Base-by-base conservation (phyloP, 441 rosid species). In the Populus tomentosa region DNA sequence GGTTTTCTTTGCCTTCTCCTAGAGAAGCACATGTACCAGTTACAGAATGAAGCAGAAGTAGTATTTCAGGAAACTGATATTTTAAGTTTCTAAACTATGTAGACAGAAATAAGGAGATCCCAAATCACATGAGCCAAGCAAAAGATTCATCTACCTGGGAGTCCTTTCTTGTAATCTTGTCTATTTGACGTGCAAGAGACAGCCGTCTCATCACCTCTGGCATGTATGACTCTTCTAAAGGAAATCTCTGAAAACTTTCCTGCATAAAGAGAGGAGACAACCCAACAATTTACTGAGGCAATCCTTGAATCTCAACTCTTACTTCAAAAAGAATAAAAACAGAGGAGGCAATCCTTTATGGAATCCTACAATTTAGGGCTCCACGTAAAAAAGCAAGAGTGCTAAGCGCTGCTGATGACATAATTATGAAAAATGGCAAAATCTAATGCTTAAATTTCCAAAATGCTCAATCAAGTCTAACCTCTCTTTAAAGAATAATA, bases 111-210 rank as follows among this genome's bases (percentile, higher is more conserved):
- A 76, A 14, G n/a, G 30, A 61, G n/a, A n/a, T n/a, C 4, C 53
- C 26, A 8, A 32, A 7, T 36, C 53, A 65, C 42, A 59, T 28
- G 46, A 75, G 33, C 71, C 4, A 36, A 65, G 50, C 11, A 40
- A 73, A 81, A 75, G 36, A 66, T 67, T 62, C 35, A 13, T 46
- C 79, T 82, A 92, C 98, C 97, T 95, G 95, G 18, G 98, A 91
- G 38, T 90, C 94, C 83, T 90, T 94, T 32, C 94, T 87, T 46
- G 78, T 80, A 74, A 92, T 91, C 74, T 92, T 87, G 85, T 92
- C 96, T 26, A 96, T 92, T 85, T 96, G 99, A 75, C 96, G 93
- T 38, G 98, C 98, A 80, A 92, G 90, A 83, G 97, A 96, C 76
- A 96, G 35, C 33, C 95, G 88, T 78, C 88, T 92, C 91, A 82